Base-by-base conservation (phyloP, 2,329 filamentous ascomycete genomes). In the Penicillium sp. region DNA sequence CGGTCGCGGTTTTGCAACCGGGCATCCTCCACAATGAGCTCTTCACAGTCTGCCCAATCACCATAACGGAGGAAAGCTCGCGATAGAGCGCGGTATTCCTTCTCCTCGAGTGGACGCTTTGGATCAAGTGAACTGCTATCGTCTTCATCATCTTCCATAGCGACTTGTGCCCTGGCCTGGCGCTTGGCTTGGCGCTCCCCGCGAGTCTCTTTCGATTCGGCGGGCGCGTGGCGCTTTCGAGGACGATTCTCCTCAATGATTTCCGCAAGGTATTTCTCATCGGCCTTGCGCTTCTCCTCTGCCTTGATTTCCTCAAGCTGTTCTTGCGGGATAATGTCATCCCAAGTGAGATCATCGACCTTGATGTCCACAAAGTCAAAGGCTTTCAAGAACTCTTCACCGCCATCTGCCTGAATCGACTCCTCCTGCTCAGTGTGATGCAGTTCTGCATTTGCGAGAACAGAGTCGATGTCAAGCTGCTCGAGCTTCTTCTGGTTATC, bases 331-430 rank as follows among this genome's bases (percentile, higher is more conserved):
- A 99, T 98, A 70, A 99, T 99, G 67, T 98, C 91, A 71, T 99
- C 95, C 95, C 95, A 99, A 68, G 96, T 93, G 28, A 98, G 87
- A 66, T 98, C 85, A 62, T 82, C 91, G 26, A 98, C 91, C 79
- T 98, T 98, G 77, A 98, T 94, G 76, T 99, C 95, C 1, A 95
- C 97, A 72, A 97, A 96, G 73, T 98, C 93, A 68, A 91, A 91
- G 62, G 87, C 89, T 68, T 85, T 88, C 80, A 99, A 88, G 77
- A 98, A 99, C 64, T 97, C 96, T 74, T 97, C 94, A 80, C 95
- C 95, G 72, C 95, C 96, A 72, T 94, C 95, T 60, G 93, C 96
- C 46, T 96, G 91, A 74, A 98, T 92, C 73, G 93, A 92, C 76
- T 97, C 92, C 25, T 94, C 91, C 58, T 97, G 91, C 77, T 97